A percentile compares a stretch with the other conserved stretches of the same genome.
Evolutionary conservation across 2,329 filamentous ascomycete genomes (phyloP).

Genomic region (Phyllosticta citriasiana): DNA sequence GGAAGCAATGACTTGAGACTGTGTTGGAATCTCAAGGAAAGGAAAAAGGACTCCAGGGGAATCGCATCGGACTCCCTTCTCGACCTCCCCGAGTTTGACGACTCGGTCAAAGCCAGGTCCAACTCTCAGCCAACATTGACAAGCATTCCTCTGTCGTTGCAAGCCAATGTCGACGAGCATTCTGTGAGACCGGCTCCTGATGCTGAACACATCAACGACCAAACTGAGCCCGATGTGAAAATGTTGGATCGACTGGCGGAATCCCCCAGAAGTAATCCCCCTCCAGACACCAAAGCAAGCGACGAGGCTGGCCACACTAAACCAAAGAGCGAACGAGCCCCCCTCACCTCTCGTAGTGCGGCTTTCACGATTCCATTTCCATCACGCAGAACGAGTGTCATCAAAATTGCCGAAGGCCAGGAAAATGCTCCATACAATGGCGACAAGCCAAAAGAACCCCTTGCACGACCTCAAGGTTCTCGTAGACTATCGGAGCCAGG

Average conservation of each 20-base stretch:
- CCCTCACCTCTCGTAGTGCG: background rate
- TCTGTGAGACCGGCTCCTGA: background rate
- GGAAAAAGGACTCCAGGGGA: background rate
- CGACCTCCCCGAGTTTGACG: background rate
- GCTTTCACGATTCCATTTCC: background rate
- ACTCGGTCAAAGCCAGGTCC: background rate
- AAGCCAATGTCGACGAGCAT: background rate
- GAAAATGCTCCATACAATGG: background rate
- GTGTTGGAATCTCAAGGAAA: background rate
- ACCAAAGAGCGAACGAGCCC: background rate
- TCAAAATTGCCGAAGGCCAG: background rate
- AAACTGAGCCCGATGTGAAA: background rate
- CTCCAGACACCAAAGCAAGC: background rate
- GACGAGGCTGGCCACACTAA: too few relatives aligned
- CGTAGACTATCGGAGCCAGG: background rate
- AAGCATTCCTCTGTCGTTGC: background rate
- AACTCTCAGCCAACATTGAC: background rate
- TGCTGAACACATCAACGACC: background rate
- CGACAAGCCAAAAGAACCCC: background rate
- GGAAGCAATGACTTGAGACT: background rate
- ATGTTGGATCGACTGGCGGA: background rate
- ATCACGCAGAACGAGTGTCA: background rate
- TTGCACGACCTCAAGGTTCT: background rate
- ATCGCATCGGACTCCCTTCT: background rate
- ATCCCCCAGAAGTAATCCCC: background rate